Conservation (phyloP, 2,329 filamentous ascomycete species). For the Eutypa lata region DNA sequence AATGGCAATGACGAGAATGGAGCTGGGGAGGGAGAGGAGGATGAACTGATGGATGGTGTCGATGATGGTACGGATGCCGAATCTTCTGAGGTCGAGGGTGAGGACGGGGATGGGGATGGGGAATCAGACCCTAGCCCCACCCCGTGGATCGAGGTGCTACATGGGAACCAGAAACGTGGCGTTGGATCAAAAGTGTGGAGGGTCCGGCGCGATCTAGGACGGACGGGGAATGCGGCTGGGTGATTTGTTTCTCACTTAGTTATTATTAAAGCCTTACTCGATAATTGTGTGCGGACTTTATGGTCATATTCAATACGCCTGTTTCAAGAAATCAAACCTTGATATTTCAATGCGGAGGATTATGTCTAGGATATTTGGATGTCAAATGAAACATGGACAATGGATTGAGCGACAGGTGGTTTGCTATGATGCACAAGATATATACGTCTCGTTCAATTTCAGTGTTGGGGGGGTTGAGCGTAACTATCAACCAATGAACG, state of each 20-base stretch:
- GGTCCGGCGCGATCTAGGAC: slow-evolving; percentile 60
- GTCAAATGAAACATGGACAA: no score
- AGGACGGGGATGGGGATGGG: slow-evolving; percentile 15
- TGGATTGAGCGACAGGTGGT: no score
- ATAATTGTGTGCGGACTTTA: no score
- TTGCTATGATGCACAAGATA: no score
- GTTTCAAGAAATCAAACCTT: no score
- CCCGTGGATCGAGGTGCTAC: slow-evolving; percentile 60
- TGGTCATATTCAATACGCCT: no score
- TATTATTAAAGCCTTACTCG: no score
- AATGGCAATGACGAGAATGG: slow-evolving; percentile 15
- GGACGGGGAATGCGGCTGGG: slow-evolving; percentile 20
- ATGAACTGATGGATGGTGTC: slow-evolving; percentile 26
- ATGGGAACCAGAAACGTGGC: slow-evolving; percentile 52
- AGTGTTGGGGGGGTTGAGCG: no score
- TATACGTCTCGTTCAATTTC: no score
- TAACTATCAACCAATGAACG: no score
- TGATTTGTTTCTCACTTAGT: slow-evolving; percentile 1
- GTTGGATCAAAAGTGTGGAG: slow-evolving; percentile 61
- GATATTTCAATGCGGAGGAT: no score
- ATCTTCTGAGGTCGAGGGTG: slow-evolving; percentile 24
- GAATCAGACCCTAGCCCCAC: slow-evolving; percentile 28
- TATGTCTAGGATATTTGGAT: no score
- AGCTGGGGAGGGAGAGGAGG: slow-evolving; percentile 16
- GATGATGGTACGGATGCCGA: slow-evolving; percentile 25